Conservation (phyloP, 2,329 filamentous ascomycete species). For the Byssoonygena ceratinophila region DNA sequence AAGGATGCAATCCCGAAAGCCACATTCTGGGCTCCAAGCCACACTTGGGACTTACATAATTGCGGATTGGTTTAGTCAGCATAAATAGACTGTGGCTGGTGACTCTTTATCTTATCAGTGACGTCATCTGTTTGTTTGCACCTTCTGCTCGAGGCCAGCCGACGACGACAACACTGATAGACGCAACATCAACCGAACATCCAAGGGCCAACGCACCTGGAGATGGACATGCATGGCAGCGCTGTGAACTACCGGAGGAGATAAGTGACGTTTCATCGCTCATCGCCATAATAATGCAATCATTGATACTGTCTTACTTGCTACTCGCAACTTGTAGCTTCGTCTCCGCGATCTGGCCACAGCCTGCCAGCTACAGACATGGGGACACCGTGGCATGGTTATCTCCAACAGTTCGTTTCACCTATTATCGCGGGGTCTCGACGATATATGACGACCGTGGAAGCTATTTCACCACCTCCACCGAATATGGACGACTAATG, state of each 20-base stretch:
- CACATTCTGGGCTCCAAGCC: not conserved
- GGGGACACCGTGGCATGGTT: slow-evolving; percentile 16
- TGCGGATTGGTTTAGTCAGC: not conserved
- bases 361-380: slow-evolving; percentile 13
- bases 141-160: not conserved
- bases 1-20: not conserved
- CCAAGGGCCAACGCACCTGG: not conserved
- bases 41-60: not conserved
- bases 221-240: not conserved
- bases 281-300: not conserved
- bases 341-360: slow-evolving; percentile 15
- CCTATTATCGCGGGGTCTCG: not conserved
- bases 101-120: not conserved
- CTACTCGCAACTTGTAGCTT: not conserved
- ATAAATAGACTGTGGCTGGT: not conserved
- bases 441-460: slow-evolving; percentile 1
- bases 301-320: not conserved
- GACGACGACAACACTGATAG: no score
- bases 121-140: not conserved
- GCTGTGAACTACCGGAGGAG: not conserved
- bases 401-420: slow-evolving; percentile 12
- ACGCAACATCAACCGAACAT: no score
- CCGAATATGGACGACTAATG: not conserved
- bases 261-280: not conserved
- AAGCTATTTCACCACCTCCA: not conserved